These are phyloP conservation scores for Globisporangium echinulatum DNA, from an alignment of 352 stramenopile species.

Conservation along the genomic window DNA sequence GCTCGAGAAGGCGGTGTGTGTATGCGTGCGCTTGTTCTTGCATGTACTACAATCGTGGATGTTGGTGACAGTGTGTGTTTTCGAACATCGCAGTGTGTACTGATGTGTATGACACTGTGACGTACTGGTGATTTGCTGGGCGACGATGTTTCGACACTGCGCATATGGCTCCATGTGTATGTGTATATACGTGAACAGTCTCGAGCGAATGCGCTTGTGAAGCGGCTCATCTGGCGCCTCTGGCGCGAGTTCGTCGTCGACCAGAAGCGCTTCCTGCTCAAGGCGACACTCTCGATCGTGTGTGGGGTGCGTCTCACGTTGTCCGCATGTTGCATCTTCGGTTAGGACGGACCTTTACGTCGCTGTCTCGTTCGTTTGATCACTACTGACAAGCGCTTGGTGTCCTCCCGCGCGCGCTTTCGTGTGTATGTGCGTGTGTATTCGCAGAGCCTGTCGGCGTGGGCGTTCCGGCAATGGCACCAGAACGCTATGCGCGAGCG, in stretches of 20 bases:
- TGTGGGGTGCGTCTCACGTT: constrained; percentile 32
- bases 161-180: neutral
- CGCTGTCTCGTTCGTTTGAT: too few relatives aligned
- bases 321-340: too few relatives aligned
- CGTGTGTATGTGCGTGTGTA: too few relatives aligned
- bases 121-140: too few relatives aligned
- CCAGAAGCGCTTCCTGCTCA: constrained; percentile 66
- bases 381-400: too few relatives aligned
- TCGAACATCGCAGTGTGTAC: neutral
- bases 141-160: too few relatives aligned
- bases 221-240: constrained; percentile 36
- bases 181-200: constrained; percentile 13
- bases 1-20: constrained; percentile 29
- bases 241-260: constrained; percentile 48
- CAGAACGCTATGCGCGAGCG: constrained; percentile 28
- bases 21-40: neutral
- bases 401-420: too few relatives aligned
- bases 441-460: constrained; percentile 47
- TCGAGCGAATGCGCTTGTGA: constrained; percentile 33
- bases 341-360: too few relatives aligned
- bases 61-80: too few relatives aligned
- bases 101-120: neutral
- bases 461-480: constrained; percentile 65
- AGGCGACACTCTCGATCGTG: constrained; percentile 62
- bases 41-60: too few relatives aligned